Conservation (phyloP, 2,329 filamentous ascomycete genomes). For the Verticillium zaregamsianum region DNA sequence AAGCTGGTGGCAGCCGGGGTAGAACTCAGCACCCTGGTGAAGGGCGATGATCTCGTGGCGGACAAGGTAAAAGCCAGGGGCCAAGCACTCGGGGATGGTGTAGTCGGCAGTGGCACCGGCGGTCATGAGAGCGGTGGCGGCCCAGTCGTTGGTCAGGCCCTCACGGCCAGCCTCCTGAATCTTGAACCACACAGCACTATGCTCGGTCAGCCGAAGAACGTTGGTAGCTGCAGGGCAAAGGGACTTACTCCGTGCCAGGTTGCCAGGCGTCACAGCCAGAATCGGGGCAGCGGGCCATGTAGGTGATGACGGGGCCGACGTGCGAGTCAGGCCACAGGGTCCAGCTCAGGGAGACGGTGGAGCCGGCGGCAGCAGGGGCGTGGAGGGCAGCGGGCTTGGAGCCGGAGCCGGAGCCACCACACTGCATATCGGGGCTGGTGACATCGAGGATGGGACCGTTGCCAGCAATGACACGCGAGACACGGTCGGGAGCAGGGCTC, state of each 20-base stretch:
- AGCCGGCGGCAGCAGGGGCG: conserved; percentile 49
- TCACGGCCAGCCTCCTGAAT: conserved; percentile 43
- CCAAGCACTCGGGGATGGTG: conserved; percentile 44
- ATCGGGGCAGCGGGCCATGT: conserved; percentile 56
- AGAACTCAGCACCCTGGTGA: conserved; percentile 48
- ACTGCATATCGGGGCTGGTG: conserved; percentile 50
- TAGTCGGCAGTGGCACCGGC: conserved; percentile 36
- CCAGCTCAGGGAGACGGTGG: conserved; percentile 50
- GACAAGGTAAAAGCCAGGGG: conserved; percentile 46
- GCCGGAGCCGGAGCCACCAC: conserved; percentile 45
- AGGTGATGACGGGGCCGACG: conserved; percentile 51
- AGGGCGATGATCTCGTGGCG: conserved; percentile 50
- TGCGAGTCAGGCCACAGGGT: conserved; percentile 47
- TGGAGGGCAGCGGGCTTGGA: conserved; percentile 49
- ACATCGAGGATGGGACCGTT: conserved; percentile 56
- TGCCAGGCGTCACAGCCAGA: conserved; percentile 44
- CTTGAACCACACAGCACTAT: conserved; percentile 50
- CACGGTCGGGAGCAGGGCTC: conserved; percentile 36
- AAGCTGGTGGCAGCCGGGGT: conserved; percentile 50
- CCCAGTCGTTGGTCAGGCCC: conserved; percentile 47
- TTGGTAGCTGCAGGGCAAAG: no score
- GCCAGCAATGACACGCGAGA: conserved; percentile 52
- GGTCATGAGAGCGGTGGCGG: conserved; percentile 38
- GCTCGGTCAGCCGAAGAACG: conserved; percentile 14
- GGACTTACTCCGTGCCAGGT: conserved; percentile 36